These are phyloP conservation scores for Aspergillus fumigatiaffinis DNA, from an alignment of 2,329 filamentous ascomycete species.

Conservation along the genomic window DNA sequence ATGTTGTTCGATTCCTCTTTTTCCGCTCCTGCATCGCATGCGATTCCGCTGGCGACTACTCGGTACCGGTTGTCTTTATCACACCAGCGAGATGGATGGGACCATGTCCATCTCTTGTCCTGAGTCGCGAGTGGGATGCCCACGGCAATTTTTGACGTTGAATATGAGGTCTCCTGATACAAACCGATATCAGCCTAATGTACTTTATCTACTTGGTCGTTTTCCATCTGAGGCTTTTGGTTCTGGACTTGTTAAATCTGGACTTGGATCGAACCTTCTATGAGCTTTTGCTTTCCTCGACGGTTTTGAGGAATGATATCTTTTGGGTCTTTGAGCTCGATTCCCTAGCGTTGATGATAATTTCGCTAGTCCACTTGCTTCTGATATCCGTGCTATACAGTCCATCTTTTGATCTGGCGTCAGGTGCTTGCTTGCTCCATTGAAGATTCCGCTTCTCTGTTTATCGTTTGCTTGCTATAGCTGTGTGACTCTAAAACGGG, in stretches of 20 bases:
- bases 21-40: neutral
- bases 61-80: slow-evolving; percentile 2
- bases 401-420: slow-evolving; percentile 30
- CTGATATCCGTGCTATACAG: slow-evolving; percentile 34
- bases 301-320: slow-evolving; percentile 6
- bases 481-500: neutral
- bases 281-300: slow-evolving; percentile 6
- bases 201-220: slow-evolving; percentile 28
- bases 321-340: slow-evolving; percentile 15
- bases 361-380: slow-evolving; percentile 9
- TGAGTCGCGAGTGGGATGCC: neutral
- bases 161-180: slow-evolving; percentile 5
- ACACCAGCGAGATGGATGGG: neutral
- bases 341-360: slow-evolving; percentile 16
- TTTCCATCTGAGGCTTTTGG: slow-evolving; percentile 12
- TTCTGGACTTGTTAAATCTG: neutral
- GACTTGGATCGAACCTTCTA: slow-evolving; percentile 6
- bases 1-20: neutral
- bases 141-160: slow-evolving; percentile 2
- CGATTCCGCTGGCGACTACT: slow-evolving; percentile 4
- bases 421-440: slow-evolving; percentile 21
- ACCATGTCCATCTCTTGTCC: neutral
- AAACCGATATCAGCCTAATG: slow-evolving; percentile 23
- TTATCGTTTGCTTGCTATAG: slow-evolving; percentile 8
- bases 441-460: slow-evolving; percentile 19